phyloP scores from a whole-genome alignment of 1,284 basidiomycete genomes.

The Cryptococcus wingfieldii region DNA sequence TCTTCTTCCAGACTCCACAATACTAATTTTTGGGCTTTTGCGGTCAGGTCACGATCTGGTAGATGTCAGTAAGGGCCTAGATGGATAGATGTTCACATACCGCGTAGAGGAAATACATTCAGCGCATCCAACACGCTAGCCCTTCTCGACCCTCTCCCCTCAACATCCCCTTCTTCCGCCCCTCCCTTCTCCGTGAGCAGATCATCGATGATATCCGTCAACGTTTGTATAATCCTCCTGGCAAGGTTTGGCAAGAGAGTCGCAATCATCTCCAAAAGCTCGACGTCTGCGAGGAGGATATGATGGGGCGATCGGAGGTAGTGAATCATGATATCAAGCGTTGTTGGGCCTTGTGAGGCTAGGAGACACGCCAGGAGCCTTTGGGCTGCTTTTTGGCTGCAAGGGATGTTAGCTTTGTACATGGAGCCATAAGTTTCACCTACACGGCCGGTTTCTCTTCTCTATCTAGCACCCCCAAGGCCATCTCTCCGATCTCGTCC shows the following conservation, averaged over 20 bases:
- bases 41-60: constrained; percentile 22
- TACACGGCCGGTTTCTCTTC: constrained; percentile 12
- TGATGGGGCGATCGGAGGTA: constrained; percentile 25
- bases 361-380: constrained; percentile 23
- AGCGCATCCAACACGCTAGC: constrained; percentile 28
- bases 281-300: constrained; percentile 26
- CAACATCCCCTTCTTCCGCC: background rate
- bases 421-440: background rate
- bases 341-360: constrained; percentile 28
- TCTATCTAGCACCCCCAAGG: constrained; percentile 13
- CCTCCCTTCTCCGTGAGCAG: constrained; percentile 9
- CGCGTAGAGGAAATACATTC: constrained; percentile 29
- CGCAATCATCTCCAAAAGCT: constrained; percentile 30
- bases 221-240: constrained; percentile 22
- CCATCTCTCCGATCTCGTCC: constrained; percentile 14
- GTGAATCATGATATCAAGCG: constrained; percentile 25
- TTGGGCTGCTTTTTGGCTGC: constrained; percentile 23
- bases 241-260: constrained; percentile 25
- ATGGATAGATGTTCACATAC: constrained; percentile 16
- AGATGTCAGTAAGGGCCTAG: background rate
- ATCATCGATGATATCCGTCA: constrained; percentile 31
- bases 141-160: background rate
- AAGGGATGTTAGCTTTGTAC: background rate
- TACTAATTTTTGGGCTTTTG: constrained; percentile 26
- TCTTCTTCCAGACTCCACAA: constrained; percentile 33